Conservation (phyloP, 2,329 filamentous ascomycete genomes). For the Triangularia setosa region DNA sequence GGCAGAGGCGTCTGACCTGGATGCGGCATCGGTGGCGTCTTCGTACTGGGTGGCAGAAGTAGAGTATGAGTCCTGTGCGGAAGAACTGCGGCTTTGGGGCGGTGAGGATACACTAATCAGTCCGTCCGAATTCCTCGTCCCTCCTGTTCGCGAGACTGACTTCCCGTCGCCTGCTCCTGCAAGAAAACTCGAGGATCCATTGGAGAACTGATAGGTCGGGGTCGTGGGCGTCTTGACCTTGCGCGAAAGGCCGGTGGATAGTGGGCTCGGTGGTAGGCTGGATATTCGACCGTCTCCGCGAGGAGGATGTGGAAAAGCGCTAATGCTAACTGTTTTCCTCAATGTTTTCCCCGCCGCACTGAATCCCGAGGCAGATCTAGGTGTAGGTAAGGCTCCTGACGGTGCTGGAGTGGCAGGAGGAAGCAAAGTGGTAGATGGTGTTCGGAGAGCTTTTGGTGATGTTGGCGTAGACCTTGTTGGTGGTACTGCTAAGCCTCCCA, state of each 20-base stretch:
- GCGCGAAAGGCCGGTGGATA: constrained; percentile 49
- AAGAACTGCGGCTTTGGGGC: constrained; percentile 85
- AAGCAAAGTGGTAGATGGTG: constrained; percentile 55
- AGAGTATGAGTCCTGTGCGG: constrained; percentile 86
- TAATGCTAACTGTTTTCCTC: constrained; percentile 88
- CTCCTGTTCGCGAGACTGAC: constrained; percentile 59
- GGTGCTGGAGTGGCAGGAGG: constrained; percentile 50
- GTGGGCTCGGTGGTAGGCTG: constrained; percentile 60
- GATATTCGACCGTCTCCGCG: constrained; percentile 56
- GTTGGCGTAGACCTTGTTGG: constrained; percentile 40
- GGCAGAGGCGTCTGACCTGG: constrained; percentile 30
- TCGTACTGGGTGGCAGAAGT: constrained; percentile 88
- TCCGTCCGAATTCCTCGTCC: constrained; percentile 67
- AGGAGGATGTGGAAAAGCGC: constrained; percentile 87
- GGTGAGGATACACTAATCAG: constrained; percentile 76
- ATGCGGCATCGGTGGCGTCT: constrained; percentile 59
- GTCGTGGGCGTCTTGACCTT: constrained; percentile 56
- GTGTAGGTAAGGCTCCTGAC: constrained; percentile 51
- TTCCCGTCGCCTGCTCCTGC: constrained; percentile 77
- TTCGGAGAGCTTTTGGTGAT: constrained; percentile 52
- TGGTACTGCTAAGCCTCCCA: constrained; percentile 42
- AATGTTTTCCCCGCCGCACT: constrained; percentile 64
- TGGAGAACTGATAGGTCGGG: constrained; percentile 47
- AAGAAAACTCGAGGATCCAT: constrained; percentile 65
- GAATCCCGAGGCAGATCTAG: constrained; percentile 52